A percentile compares a stretch with the other conserved stretches of the same genome.
These are phyloP conservation scores for Piromyces finnis DNA, from an alignment of 192 early-diverging fungal species.

Conservation along the genomic window DNA sequence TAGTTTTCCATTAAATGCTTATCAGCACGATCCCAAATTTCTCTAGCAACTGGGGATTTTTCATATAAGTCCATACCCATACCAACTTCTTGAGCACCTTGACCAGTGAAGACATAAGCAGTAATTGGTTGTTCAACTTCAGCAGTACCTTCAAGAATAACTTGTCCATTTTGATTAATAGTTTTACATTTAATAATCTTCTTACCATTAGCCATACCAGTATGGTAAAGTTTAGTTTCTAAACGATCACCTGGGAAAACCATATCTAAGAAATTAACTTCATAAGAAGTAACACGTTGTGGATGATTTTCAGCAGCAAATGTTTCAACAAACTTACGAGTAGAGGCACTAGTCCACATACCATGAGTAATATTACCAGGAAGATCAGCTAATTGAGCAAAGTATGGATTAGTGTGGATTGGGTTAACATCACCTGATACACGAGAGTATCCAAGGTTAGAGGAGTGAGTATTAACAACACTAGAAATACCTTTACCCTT, in stretches of 20 bases:
- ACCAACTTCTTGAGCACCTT: conserved; percentile 86
- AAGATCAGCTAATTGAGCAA: conserved; percentile 73
- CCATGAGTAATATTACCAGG: conserved; percentile 92
- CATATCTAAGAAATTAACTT: conserved; percentile 82
- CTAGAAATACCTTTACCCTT: conserved; percentile 65
- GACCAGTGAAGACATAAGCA: conserved; percentile 87
- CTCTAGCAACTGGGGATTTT: conserved; percentile 59
- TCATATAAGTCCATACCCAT: conserved; percentile 92
- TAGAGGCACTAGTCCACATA: conserved; percentile 91
- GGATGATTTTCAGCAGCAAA: conserved; percentile 87
- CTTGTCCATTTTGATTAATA: conserved; percentile 62
- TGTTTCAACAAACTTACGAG: conserved; percentile 88
- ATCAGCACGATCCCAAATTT: conserved; percentile 85
- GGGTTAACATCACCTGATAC: conserved; percentile 86
- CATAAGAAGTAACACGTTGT: conserved; percentile 67
- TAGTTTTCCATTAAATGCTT: conserved; percentile 66
- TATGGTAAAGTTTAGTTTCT: conserved; percentile 75
- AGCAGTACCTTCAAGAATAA: conserved; percentile 73
- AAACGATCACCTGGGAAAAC: conserved; percentile 77
- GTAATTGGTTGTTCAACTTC: conserved; percentile 85
- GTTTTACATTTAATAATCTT: conserved; percentile 87
- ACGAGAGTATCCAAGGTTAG: conserved; percentile 74
- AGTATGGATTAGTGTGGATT: conserved; percentile 90
- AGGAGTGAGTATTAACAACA: conserved; percentile 65
- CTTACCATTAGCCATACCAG: conserved; percentile 90